Conservation (phyloP, 2,329 filamentous ascomycete genomes). For the Tympanopsis confertula region DNA sequence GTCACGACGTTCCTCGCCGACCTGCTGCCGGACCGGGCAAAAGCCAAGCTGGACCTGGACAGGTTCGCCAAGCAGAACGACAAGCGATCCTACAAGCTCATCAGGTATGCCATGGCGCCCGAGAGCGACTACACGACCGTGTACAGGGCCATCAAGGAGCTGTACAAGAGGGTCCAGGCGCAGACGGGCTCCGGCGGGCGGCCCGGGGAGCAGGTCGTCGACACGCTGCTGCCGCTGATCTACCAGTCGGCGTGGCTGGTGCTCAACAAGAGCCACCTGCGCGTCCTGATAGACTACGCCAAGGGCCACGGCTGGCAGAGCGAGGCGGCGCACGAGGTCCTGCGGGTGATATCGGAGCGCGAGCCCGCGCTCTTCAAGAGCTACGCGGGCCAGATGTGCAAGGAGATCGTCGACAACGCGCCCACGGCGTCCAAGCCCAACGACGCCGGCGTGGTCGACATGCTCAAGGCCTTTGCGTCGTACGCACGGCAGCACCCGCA, state of each 20-base stretch:
- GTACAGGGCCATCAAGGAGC: conserved; percentile 77
- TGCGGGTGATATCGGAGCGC: conserved; percentile 81
- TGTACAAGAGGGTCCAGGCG: conserved; percentile 69
- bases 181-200: conserved; percentile 47
- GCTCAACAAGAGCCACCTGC: conserved; percentile 89
- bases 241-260: conserved; percentile 76
- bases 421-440: conserved; percentile 59
- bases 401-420: conserved; percentile 69
- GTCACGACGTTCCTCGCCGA: conserved; percentile 64
- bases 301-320: conserved; percentile 71
- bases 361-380: conserved; percentile 87
- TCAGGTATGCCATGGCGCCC: conserved; percentile 72
- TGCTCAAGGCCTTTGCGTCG: conserved; percentile 83
- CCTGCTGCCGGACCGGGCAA: conserved; percentile 64
- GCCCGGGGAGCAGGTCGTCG: conserved; percentile 28
- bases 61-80: conserved; percentile 89
- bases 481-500: conserved; percentile 78
- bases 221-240: conserved; percentile 71
- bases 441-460: conserved; percentile 69
- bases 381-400: conserved; percentile 83
- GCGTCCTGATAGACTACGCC: conserved; percentile 78
- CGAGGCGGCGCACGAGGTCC: conserved; percentile 70
- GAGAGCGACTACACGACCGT: conserved; percentile 89
- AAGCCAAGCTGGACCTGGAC: conserved; percentile 66
- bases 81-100: conserved; percentile 76